These are phyloP conservation scores for Dujonia santamariae DNA, from an alignment of 1,139 yeast genomes.

Conservation along the genomic window DNA sequence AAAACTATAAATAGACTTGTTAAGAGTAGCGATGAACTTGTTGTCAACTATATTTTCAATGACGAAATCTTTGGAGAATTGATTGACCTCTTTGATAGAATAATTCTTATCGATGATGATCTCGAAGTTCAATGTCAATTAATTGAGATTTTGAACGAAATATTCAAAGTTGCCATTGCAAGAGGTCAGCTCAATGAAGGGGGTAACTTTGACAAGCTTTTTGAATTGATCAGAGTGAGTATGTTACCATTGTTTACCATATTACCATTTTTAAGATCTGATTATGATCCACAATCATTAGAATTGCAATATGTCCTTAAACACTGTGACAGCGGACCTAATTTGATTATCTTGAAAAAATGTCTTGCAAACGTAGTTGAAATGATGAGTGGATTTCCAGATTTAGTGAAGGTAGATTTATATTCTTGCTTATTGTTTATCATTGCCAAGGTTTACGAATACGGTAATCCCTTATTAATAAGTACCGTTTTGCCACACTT, in stretches of 20 bases:
- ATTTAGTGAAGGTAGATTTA: slow-evolving; percentile 64
- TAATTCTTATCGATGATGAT: slow-evolving; percentile 58
- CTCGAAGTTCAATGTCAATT: slow-evolving; percentile 49
- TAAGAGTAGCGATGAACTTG: slow-evolving; percentile 52
- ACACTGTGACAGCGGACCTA: slow-evolving; percentile 33
- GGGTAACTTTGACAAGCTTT: slow-evolving; percentile 62
- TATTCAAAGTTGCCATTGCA: slow-evolving; percentile 30
- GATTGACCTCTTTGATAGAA: slow-evolving; percentile 71
- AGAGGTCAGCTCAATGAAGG: slow-evolving; percentile 32
- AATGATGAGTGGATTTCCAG: slow-evolving; percentile 65
- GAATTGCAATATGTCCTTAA: slow-evolving; percentile 27
- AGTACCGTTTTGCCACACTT: slow-evolving; percentile 56
- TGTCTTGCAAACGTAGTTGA: slow-evolving; percentile 55
- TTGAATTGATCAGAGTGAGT: slow-evolving; percentile 75
- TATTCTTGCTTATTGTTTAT: slow-evolving; percentile 67
- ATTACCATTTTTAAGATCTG: slow-evolving; percentile 59
- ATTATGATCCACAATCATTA: slow-evolving; percentile 33
- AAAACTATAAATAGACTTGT: slow-evolving; percentile 56
- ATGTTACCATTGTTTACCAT: slow-evolving; percentile 60
- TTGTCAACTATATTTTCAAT: slow-evolving; percentile 55
- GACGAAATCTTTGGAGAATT: slow-evolving; percentile 75
- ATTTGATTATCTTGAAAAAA: slow-evolving; percentile 44
- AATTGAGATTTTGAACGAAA: slow-evolving; percentile 53
- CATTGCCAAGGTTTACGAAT: slow-evolving; percentile 58
- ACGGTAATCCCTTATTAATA: slow-evolving; percentile 42